Conservation (phyloP, 257 asterid species). For the Solanum pimpinellifolium region DNA sequence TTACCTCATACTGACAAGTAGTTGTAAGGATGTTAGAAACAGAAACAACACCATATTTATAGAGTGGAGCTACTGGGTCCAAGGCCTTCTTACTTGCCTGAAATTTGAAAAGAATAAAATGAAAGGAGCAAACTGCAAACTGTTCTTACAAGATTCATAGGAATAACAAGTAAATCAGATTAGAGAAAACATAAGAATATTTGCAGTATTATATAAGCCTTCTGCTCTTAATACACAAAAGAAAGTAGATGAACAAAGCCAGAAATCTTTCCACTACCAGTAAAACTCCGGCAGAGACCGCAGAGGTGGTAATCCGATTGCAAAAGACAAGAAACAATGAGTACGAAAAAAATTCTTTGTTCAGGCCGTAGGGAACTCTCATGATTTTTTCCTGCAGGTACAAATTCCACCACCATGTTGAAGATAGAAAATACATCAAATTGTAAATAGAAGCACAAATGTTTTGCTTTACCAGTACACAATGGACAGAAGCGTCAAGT, state of each 20-base stretch:
- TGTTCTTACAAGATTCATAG: background rate
- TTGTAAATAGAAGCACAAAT: background rate
- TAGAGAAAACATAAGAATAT: background rate
- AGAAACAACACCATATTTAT: conserved; percentile 72
- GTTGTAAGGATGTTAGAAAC: conserved; percentile 92
- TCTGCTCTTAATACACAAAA: background rate
- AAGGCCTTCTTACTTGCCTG: conserved; percentile 72
- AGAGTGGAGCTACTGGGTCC: conserved; percentile 95
- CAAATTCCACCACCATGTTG: background rate
- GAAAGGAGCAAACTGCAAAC: background rate
- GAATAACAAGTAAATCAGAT: background rate
- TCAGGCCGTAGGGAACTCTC: conserved; percentile 90
- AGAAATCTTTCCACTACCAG: conserved; percentile 43
- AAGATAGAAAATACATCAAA: background rate
- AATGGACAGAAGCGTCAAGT: background rate
- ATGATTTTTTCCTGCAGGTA: conserved; percentile 87
- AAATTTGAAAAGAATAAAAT: background rate
- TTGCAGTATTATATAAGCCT: background rate
- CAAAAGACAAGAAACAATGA: conserved; percentile 96
- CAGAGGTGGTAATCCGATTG: conserved; percentile 93
- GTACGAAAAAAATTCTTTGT: conserved; percentile 64
- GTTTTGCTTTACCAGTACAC: background rate
- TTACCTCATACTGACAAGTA: conserved; percentile 96
- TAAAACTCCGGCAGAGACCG: conserved; percentile 72
- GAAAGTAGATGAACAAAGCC: background rate